Percentiles rank a stretch among this genome's conserved stretches.
These are phyloP conservation scores for Termitomyces sp. DNA, from an alignment of 768 basidiomycete genomes.

Conservation along the genomic window DNA sequence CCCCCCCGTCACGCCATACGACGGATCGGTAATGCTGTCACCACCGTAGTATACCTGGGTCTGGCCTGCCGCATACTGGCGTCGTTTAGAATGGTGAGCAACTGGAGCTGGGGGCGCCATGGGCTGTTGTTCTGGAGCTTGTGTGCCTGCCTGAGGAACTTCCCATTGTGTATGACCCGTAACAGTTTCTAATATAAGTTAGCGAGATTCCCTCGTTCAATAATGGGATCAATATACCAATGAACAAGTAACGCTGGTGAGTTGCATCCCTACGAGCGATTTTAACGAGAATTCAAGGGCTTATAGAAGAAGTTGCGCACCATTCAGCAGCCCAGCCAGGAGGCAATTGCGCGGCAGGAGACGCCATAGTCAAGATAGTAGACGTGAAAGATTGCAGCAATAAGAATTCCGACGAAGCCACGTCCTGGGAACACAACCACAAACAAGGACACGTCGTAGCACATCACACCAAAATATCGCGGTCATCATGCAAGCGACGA, in stretches of 20 bases:
- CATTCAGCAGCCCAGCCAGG: conserved; percentile 94
- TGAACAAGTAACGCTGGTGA: conserved; percentile 83
- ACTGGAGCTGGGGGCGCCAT: conserved; percentile 43
- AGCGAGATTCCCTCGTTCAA: conserved; percentile 11
- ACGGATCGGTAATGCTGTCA: conserved; percentile 42
- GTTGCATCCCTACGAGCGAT: conserved; percentile 61
- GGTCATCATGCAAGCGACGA: not conserved
- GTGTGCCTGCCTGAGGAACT: conserved; percentile 28
- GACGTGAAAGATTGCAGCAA: conserved; percentile 12
- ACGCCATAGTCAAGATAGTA: conserved; percentile 37
- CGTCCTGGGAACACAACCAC: conserved; percentile 24
- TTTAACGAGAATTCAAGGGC: conserved; percentile 12
- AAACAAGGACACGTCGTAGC: conserved; percentile 23
- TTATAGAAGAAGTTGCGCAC: conserved; percentile 36
- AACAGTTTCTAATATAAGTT: conserved; percentile 61
- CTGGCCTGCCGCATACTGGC: conserved; percentile 94
- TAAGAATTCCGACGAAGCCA: conserved; percentile 18
- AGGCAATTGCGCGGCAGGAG: conserved; percentile 67
- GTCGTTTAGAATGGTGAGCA: conserved; percentile 57
- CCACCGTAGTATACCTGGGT: conserved; percentile 82
- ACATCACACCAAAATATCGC: not conserved
- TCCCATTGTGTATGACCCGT: conserved; percentile 92
- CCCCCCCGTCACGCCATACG: conserved; percentile 30
- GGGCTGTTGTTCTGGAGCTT: conserved; percentile 34
- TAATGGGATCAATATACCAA: conserved; percentile 56